Base-by-base conservation (phyloP, 164 flowering plant genomes). In the Chimonanthus salicifolius region DNA sequence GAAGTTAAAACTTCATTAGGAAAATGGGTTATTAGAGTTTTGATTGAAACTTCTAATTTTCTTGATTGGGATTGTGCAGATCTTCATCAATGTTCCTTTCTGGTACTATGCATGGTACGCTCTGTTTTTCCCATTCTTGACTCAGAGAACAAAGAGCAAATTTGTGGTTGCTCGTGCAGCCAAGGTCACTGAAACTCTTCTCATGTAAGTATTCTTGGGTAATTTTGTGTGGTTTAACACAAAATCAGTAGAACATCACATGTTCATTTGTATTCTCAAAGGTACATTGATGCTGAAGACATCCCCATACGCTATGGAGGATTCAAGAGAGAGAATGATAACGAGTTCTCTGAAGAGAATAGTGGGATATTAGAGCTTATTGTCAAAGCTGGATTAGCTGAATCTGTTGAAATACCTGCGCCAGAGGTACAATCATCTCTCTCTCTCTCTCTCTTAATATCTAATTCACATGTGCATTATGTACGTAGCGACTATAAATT, bases 71-170 rank as follows among this genome's bases (percentile, higher is more conserved):
- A n/a, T 67, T 82, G n/a, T 15, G 81, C 64, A 92, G 97, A 84
- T 92, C 15, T 88, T 90, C 81, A 79, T 92, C 71, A 90, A 91
- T 80, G 97, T 89, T 47, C 96, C 97, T 2, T 90, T 88, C 77
- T 90, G 91, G 90, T 90, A 84, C 76, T 85, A 85, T 48, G 90
- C 92, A 7, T 74, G 88, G 74, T 73, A 84, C 71, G 81, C 89
- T 7, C 67, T 92, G 2, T 65, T 89, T 2, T 83, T 88, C 7
- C 92, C 88, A 11, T 88, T 88, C 81, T 71, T 90, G 50, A 87
- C 94, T 4, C 88, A 84, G 80, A 85, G 92, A 70, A 89, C 91
- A 62, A 90, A 84, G 77, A 89, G 91, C 87, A 92, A 92, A 74
- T 85, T 89, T 47, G 86, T 90, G 7, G 79, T 90, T 62, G 87